Percentiles rank a stretch among this genome's conserved stretches.
phyloP scores from a whole-genome alignment of 2,329 filamentous ascomycete species.

The Diplodia scrobiculata region DNA sequence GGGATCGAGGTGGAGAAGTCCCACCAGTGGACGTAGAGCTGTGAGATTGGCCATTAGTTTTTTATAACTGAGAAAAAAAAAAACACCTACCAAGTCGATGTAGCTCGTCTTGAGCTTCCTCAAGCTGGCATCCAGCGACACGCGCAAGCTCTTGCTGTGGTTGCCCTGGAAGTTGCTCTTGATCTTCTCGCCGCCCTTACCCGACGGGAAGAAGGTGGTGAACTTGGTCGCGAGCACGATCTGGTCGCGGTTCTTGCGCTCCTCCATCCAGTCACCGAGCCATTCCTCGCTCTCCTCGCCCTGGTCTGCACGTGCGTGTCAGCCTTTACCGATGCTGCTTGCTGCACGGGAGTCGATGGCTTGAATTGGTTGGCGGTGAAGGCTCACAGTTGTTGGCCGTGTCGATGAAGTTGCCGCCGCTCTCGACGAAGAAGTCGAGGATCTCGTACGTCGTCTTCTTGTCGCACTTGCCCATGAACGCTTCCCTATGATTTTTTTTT shows the following conservation, averaged over 20 bases:
- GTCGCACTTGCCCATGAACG: conserved; percentile 30
- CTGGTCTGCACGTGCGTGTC: conserved; percentile 17
- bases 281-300: conserved; percentile 49
- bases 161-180: conserved; percentile 50
- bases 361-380: too few species aligned
- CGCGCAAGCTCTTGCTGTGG: conserved; percentile 43
- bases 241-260: conserved; percentile 43
- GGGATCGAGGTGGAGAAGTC: conserved; percentile 48
- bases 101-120: conserved; percentile 67
- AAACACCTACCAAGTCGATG: conserved; percentile 54
- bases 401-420: conserved; percentile 70
- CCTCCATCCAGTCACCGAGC: conserved; percentile 51
- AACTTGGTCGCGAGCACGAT: conserved; percentile 50
- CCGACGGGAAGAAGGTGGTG: conserved; percentile 38
- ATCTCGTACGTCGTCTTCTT: conserved; percentile 64
- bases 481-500: not conserved
- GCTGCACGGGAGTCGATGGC: too few species aligned
- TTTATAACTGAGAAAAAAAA: too few species aligned
- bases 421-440: conserved; percentile 65
- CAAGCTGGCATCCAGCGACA: conserved; percentile 45
- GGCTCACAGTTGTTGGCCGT: conserved; percentile 30
- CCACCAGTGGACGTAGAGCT: conserved; percentile 47
- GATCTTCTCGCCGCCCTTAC: conserved; percentile 13
- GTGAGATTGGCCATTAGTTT: too few species aligned
- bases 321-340: too few species aligned